A percentile compares a stretch with the other conserved stretches of the same genome.
These are phyloP conservation scores for Colletotrichum liaoningense DNA, from an alignment of 2,329 filamentous ascomycete species.

Conservation along the genomic window DNA sequence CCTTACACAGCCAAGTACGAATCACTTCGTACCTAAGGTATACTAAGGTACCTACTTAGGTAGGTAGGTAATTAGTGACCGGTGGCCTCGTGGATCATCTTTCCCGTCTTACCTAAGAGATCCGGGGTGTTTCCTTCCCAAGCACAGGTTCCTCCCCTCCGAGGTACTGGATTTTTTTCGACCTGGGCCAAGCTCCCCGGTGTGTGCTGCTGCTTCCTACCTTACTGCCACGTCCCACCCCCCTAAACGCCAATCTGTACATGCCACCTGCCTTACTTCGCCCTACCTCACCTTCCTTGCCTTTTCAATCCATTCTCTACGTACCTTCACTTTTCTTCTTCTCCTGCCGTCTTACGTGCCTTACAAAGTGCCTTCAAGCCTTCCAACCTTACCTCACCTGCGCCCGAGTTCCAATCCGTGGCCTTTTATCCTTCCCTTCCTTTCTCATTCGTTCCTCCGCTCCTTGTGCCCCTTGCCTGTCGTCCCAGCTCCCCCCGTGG, in stretches of 20 bases:
- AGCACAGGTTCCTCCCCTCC: neutral
- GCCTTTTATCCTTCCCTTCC: neutral
- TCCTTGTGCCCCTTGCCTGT: constrained; percentile 7
- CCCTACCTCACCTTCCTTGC: neutral
- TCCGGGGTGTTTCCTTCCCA: neutral
- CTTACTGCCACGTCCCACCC: neutral
- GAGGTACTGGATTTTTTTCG: neutral
- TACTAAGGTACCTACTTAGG: too few species aligned
- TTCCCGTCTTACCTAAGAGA: neutral
- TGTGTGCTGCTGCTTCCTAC: neutral
- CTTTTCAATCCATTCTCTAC: constrained; percentile 17
- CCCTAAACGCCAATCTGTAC: constrained; percentile 17
- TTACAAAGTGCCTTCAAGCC: too few species aligned
- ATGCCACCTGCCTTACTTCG: constrained; percentile 19
- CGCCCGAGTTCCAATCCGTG: constrained; percentile 1
- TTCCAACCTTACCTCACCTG: neutral
- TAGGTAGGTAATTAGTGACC: too few species aligned
- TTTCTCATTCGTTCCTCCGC: constrained; percentile 12
- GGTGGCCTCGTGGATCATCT: neutral
- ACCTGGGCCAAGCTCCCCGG: constrained; percentile 20
- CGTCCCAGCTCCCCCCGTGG: neutral
- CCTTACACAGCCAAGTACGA: too few species aligned
- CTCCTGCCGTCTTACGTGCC: constrained; percentile 4
- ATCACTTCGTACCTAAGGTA: too few species aligned
- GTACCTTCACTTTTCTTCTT: constrained; percentile 17